Base-by-base conservation (phyloP, 805 yeast genomes). In the Helenozyma rhizophorensis region DNA sequence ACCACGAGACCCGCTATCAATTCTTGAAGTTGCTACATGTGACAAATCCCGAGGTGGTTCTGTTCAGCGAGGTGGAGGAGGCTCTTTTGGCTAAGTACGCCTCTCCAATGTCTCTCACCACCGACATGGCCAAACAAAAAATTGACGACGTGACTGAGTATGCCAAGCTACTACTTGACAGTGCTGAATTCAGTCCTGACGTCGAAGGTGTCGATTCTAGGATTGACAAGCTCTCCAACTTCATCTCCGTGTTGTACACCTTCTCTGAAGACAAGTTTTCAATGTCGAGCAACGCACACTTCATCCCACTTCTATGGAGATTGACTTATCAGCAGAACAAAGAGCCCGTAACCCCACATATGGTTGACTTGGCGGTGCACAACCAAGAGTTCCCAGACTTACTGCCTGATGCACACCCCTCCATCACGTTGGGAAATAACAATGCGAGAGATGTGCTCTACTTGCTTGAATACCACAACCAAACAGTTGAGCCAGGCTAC, bases 261-360 rank as follows among this genome's bases (percentile, higher is more conserved):
- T 65, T 64, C 33, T 49, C 62, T 1, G 36, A 35, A 12, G 53
- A 51, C 10, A 32, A 36, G 9, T 41, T 62, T 25, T 45, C 53
- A 14, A 36, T 63, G 33, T 40, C 56, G 4, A 25, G 46, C 3
- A 39, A 47, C 14, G 55, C 57, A 2, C 54, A 54, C 23, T 53
- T 64, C 30, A 40, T 60, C 4, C 64, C 66, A 4, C 46, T 66
- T 16, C 46, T 66, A 7, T 60, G 66, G 62, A 48, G 61, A 28
- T 33, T 66, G 26, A 41, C 64, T 1, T 48, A 44, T 27, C 38
- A 42, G 4, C 49, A 42, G 7, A 30, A 41, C 9, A 21, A 14
- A 9, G 28, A 42, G 5, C 33, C 33, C 4, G 36, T 62, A 6
- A 54, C 61, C 6, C 53, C 62, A 1, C 33, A 45, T 7, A 30